Evolutionary conservation across 768 basidiomycete species (phyloP).

Genomic region (Trametes punicea): DNA sequence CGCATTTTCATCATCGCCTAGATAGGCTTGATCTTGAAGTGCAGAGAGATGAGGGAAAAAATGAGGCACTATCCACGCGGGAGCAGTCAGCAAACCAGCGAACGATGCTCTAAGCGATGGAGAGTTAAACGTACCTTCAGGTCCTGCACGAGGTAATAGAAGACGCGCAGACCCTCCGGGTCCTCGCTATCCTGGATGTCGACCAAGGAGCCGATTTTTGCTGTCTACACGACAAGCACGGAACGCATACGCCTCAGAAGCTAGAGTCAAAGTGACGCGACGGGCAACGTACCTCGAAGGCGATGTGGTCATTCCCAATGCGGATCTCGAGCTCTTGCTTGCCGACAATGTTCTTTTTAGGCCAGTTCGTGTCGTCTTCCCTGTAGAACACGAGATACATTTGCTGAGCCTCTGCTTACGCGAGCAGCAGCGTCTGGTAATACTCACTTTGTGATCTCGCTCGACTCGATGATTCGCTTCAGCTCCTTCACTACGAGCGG

Average conservation of each 20-base stretch:
- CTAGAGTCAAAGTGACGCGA: neutral
- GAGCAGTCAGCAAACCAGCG: neutral
- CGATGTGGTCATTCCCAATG: slow-evolving; percentile 91
- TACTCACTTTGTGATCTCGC: slow-evolving; percentile 89
- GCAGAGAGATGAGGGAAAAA: slow-evolving; percentile 95
- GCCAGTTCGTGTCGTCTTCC: slow-evolving; percentile 98
- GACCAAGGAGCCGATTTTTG: slow-evolving; percentile 95
- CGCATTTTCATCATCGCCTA: slow-evolving; percentile 34
- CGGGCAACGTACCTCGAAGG: slow-evolving; percentile 74
- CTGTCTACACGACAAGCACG: slow-evolving; percentile 58
- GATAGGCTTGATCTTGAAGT: slow-evolving; percentile 99
- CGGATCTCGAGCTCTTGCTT: slow-evolving; percentile 98
- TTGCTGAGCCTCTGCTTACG: neutral
- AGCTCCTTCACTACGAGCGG: slow-evolving; percentile 91
- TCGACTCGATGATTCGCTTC: slow-evolving; percentile 88
- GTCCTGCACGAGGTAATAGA: slow-evolving; percentile 98
- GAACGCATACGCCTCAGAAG: neutral
- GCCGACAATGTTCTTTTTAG: slow-evolving; percentile 98
- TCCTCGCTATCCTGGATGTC: slow-evolving; percentile 98
- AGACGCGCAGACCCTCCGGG: slow-evolving; percentile 94
- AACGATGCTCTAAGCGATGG: too few relatives aligned
- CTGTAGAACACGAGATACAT: slow-evolving; percentile 39
- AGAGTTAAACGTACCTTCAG: slow-evolving; percentile 61
- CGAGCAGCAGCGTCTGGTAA: neutral
- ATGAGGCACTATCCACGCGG: slow-evolving; percentile 74